Conservation (phyloP, 78 protist genomes). For the Dictyostelium firmibasis region DNA sequence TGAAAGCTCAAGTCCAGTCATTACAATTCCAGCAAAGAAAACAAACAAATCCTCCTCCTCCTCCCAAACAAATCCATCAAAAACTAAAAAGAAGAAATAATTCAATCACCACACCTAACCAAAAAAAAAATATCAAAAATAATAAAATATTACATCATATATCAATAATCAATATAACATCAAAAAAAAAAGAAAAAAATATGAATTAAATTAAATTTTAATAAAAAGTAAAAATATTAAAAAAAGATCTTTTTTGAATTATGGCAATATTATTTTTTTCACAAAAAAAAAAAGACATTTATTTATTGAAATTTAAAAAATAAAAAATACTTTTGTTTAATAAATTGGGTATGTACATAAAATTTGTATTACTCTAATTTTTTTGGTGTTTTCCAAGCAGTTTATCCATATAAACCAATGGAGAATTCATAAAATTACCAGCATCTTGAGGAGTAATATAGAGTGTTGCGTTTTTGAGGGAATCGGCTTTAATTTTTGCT, state of each 20-base stretch:
- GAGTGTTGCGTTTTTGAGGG: not conserved
- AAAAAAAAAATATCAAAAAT: not conserved
- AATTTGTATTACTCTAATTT: too few species aligned
- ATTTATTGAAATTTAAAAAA: not conserved
- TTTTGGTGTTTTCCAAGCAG: not conserved
- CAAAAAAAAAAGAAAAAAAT: not conserved
- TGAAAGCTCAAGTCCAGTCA: constrained; percentile 63
- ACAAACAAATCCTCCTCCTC: constrained; percentile 11
- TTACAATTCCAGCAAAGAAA: constrained; percentile 58
- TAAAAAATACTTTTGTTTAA: not conserved
- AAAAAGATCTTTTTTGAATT: too few species aligned
- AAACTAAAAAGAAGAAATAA: not conserved
- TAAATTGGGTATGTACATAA: not conserved
- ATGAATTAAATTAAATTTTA: not conserved
- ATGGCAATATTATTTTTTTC: too few species aligned
- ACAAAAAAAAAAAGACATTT: not conserved
- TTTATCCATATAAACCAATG: constrained; percentile 17
- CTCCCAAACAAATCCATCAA: not conserved
- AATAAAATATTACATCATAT: not conserved
- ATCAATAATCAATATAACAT: not conserved
- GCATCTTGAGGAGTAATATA: constrained; percentile 18
- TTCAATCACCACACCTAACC: not conserved
- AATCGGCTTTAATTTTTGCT: constrained; percentile 33
- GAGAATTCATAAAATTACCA: constrained; percentile 31
- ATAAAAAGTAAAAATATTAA: not conserved